phyloP scores from a whole-genome alignment of 2,329 filamentous ascomycete genomes.

The Fusarium oxysporum region DNA sequence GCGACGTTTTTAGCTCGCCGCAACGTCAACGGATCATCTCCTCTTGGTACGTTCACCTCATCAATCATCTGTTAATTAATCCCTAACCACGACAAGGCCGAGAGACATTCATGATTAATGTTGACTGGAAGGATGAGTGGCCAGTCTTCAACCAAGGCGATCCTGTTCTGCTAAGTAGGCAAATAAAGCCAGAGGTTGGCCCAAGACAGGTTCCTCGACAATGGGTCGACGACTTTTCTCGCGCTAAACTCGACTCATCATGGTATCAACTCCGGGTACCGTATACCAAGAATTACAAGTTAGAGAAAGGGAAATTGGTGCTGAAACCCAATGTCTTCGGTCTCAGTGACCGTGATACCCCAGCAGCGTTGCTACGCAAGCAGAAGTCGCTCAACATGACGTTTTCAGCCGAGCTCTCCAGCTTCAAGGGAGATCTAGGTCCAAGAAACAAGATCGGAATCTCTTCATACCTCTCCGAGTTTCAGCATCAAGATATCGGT shows the following conservation, averaged over 20 bases:
- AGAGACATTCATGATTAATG: background rate
- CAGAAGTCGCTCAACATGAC: background rate
- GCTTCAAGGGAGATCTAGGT: background rate
- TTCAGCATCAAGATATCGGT: background rate
- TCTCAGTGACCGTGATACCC: background rate
- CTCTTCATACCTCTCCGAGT: background rate
- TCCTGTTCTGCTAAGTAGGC: background rate
- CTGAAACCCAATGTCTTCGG: background rate
- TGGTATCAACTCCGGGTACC: background rate
- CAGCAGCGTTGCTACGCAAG: background rate
- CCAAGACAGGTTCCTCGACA: background rate
- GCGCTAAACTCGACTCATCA: background rate
- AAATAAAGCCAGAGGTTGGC: background rate
- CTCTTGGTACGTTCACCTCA: background rate
- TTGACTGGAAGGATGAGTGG: background rate
- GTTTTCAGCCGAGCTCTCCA: background rate
- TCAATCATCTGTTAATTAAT: fast-evolving
- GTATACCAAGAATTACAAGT: background rate
- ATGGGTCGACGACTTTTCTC: background rate
- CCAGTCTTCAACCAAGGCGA: background rate
- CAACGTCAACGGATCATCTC: background rate
- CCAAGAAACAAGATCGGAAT: background rate
- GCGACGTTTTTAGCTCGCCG: background rate
- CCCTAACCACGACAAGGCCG: background rate
- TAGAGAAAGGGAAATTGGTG: background rate